These are phyloP conservation scores for Annulohypoxylon stygium DNA, from an alignment of 495 filamentous ascomycete species.

Conservation along the genomic window DNA sequence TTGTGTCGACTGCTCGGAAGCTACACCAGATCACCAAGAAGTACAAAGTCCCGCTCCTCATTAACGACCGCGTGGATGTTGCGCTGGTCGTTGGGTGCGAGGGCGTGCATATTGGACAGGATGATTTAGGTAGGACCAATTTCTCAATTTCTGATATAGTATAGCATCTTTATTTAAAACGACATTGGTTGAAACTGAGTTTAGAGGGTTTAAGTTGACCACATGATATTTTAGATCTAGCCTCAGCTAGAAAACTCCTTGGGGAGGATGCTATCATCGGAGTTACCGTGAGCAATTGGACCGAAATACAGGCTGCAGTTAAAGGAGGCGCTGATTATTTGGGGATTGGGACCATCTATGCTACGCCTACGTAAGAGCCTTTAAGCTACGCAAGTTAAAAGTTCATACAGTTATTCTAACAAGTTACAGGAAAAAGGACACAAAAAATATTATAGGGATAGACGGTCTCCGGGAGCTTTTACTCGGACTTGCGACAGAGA, in stretches of 20 bases:
- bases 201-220: neutral
- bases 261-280: slow-evolving; percentile 75
- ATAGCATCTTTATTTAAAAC: neutral
- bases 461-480: slow-evolving; percentile 81
- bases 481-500: slow-evolving; percentile 61
- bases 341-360: slow-evolving; percentile 87
- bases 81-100: slow-evolving; percentile 87
- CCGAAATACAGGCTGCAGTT: slow-evolving; percentile 76
- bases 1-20: slow-evolving; percentile 76
- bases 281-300: slow-evolving; percentile 76
- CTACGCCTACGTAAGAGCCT: slow-evolving; percentile 77
- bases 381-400: neutral
- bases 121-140: slow-evolving; percentile 80
- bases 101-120: slow-evolving; percentile 94
- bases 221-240: slow-evolving; percentile 61
- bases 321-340: slow-evolving; percentile 85
- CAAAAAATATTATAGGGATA: slow-evolving; percentile 84
- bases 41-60: slow-evolving; percentile 83
- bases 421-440: slow-evolving; percentile 72
- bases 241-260: slow-evolving; percentile 76
- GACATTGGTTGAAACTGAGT: neutral
- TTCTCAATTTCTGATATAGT: slow-evolving; percentile 7
- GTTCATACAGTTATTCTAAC: slow-evolving; percentile 19
- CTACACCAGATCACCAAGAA: slow-evolving; percentile 76
- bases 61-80: slow-evolving; percentile 97